Percentiles rank a stretch among this genome's conserved stretches.
These are phyloP conservation scores for Suhomyces vadensis DNA, from an alignment of 805 yeast genomes.

Conservation along the genomic window DNA sequence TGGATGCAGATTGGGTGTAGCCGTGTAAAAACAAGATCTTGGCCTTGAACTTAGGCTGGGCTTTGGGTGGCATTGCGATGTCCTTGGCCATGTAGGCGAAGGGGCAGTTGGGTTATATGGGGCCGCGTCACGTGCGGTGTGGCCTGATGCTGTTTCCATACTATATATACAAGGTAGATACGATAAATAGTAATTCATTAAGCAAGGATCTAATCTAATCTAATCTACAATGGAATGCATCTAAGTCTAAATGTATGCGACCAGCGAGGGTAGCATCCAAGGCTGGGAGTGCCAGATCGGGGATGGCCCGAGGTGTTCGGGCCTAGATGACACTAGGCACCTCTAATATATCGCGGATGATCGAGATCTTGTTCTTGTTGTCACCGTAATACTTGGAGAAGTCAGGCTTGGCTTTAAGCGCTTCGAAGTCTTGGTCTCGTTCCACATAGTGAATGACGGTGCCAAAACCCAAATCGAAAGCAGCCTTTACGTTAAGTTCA, in stretches of 20 bases:
- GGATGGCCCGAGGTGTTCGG: no score
- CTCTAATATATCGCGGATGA: conserved; percentile 60
- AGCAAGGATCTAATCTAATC: no score
- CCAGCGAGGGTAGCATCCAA: no score
- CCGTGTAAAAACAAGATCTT: conserved; percentile 89
- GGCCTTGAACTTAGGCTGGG: conserved; percentile 25
- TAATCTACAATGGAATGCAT: no score
- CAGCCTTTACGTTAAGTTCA: conserved; percentile 73
- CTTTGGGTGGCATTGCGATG: conserved; percentile 5
- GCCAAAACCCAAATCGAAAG: conserved; percentile 69
- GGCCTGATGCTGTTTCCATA: not conserved
- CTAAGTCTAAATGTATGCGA: no score
- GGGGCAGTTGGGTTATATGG: no score
- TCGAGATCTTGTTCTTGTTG: conserved; percentile 42
- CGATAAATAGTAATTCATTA: no score
- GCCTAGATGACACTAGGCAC: conserved; percentile 20
- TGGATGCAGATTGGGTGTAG: conserved; percentile 78
- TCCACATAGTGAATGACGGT: conserved; percentile 76
- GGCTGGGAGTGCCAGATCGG: no score
- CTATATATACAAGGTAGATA: no score
- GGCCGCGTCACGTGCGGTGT: not conserved
- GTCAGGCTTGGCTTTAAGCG: conserved; percentile 28
- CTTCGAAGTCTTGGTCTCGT: conserved; percentile 53
- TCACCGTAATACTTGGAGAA: conserved; percentile 37
- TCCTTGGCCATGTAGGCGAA: no score